Conservation (phyloP, 352 stramenopile species). For the Globisporangium apiculatum region DNA sequence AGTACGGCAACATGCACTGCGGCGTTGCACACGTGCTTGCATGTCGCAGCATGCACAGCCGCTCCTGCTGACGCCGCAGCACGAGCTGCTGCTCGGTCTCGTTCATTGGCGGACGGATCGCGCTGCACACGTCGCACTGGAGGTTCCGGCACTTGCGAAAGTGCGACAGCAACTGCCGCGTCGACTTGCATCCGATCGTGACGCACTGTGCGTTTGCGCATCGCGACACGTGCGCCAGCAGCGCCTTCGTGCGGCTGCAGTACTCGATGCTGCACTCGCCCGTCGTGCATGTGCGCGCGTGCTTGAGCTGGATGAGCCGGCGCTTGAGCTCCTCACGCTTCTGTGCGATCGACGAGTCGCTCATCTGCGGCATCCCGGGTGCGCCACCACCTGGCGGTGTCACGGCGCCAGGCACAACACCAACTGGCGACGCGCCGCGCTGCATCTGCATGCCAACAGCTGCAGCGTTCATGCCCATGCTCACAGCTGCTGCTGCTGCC, state of each 20-base stretch:
- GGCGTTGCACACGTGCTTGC: conserved; percentile 66
- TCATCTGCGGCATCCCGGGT: conserved; percentile 63
- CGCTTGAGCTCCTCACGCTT: conserved; percentile 83
- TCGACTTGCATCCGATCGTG: conserved; percentile 87
- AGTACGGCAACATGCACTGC: conserved; percentile 78
- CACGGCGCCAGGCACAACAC: conserved; percentile 13
- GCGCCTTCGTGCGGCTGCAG: conserved; percentile 70
- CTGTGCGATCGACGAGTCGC: conserved; percentile 73
- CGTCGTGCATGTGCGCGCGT: conserved; percentile 73
- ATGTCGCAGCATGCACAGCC: conserved; percentile 83
- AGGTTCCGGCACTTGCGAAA: conserved; percentile 86
- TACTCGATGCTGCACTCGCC: conserved; percentile 75
- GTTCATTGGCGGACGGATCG: conserved; percentile 85
- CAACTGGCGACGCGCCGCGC: conserved; percentile 8
- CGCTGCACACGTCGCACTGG: conserved; percentile 82
- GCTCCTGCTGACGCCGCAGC: conserved; percentile 77
- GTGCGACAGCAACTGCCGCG: conserved; percentile 76
- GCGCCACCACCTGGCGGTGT: conserved; percentile 21
- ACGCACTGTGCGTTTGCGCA: conserved; percentile 81
- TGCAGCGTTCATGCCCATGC: conserved; percentile 13
- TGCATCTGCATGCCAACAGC: conserved; percentile 10
- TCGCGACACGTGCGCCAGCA: conserved; percentile 74
- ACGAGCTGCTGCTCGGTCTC: conserved; percentile 82
- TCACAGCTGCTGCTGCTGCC: conserved; percentile 5
- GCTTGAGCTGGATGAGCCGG: conserved; percentile 82